A percentile compares a stretch with the other conserved stretches of the same genome.
Conservation (phyloP, 495 filamentous ascomycete genomes). For the Cudoniella acicularis region DNA sequence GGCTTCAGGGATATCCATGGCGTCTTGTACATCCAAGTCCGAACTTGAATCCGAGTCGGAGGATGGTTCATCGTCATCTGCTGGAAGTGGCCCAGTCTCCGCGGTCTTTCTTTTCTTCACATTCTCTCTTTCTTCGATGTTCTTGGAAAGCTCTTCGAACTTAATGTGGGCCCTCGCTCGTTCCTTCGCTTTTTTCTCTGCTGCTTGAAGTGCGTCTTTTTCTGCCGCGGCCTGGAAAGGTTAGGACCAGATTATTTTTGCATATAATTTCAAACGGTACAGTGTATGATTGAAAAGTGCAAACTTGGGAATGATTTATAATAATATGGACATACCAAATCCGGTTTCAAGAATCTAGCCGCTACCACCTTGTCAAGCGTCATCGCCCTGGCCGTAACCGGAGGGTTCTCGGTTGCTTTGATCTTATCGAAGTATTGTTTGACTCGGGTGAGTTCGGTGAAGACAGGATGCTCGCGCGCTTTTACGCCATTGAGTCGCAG, state of each 20-base stretch:
- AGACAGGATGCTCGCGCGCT: constrained; percentile 79
- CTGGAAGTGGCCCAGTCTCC: constrained; percentile 17
- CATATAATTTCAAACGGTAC: not conserved
- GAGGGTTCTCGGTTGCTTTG: constrained; percentile 53
- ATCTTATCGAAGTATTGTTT: constrained; percentile 94
- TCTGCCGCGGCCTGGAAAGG: constrained; percentile 57
- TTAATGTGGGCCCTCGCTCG: constrained; percentile 47
- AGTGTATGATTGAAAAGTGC: too few species aligned
- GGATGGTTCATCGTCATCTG: constrained; percentile 24
- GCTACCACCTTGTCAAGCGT: constrained; percentile 78
- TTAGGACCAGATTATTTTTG: too few species aligned
- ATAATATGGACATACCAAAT: constrained; percentile 54
- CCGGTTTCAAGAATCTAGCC: constrained; percentile 73
- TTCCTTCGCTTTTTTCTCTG: constrained; percentile 50
- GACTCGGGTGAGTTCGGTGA: constrained; percentile 76
- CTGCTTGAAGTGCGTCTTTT: constrained; percentile 51
- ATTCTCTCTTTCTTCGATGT: constrained; percentile 4
- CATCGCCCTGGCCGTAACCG: constrained; percentile 51
- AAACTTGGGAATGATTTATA: too few species aligned
- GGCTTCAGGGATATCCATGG: not conserved
- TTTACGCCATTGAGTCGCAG: constrained; percentile 76
- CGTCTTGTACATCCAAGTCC: constrained; percentile 3
- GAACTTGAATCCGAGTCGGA: constrained; percentile 27
- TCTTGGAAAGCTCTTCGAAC: constrained; percentile 32
- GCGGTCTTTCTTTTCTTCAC: constrained; percentile 34